A percentile compares a stretch with the other conserved stretches of the same genome.
Evolutionary conservation across 345 rosid species (phyloP).

Genomic region (thale cress (Arabidopsis thaliana)): TAIR10.1 NC_003076.8:21950501-21951000

Average conservation of each 20-base stretch:
- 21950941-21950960: background rate
- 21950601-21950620: slow-evolving; percentile 80
- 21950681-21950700: background rate
- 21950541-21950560: slow-evolving; percentile 46
- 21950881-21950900: slow-evolving; percentile 27
- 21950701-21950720: slow-evolving; percentile 1
- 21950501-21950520: slow-evolving; percentile 41
- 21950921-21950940: slow-evolving; percentile 37
- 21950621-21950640: slow-evolving; percentile 70
- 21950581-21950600: slow-evolving; percentile 79
- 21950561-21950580: slow-evolving; percentile 64
- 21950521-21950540: slow-evolving; percentile 40
- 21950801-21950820: slow-evolving; percentile 66
- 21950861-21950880: slow-evolving; percentile 3
- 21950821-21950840: slow-evolving; percentile 39
- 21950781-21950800: slow-evolving; percentile 64
- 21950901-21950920: slow-evolving; percentile 29
- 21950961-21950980: slow-evolving; percentile 79
- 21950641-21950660: slow-evolving; percentile 26
- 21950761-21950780: slow-evolving; percentile 55
- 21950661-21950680: slow-evolving; percentile 23
- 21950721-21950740: slow-evolving; percentile 12
- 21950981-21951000: slow-evolving; percentile 84
- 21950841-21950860: slow-evolving; percentile 33
- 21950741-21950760: slow-evolving; percentile 68